Evolutionary conservation across 2,329 filamentous ascomycete genomes (phyloP), one percentile per base, ranked within the genome.

Genomic region (Periconia sp.): DNA sequence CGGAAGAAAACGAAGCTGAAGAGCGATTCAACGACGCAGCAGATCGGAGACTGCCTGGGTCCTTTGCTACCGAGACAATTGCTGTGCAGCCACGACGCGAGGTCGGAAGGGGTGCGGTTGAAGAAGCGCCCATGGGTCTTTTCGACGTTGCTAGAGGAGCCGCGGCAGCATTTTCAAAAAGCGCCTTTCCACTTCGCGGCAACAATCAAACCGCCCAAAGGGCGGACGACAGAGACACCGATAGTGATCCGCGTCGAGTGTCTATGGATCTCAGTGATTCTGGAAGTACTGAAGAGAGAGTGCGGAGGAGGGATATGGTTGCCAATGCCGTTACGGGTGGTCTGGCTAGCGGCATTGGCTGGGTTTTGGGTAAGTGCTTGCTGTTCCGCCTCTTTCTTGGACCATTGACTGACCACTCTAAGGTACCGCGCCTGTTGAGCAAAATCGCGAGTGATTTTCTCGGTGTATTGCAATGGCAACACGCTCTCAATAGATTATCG

Each of bases 241-340:
- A 18, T 18, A 24, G 34, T 12, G 48, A 54, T 25, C 47, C 47
- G 5, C 44, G 58, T 1, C 57, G 60, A 26, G 56, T 43, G 12
- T 69, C 65, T 12, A 48, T 64, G 45, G 59, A 64, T 29, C 29
- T 51, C 22, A 69, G 76, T 50, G 73, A 72, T 21, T 64, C 52
- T 51, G 65, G 67, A 38, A 60, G 70, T 52, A 48, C 56, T 9
- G 68, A 70, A 21, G 67, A 65, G 35, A 71, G 76, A 43, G 75
- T 81, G 25, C 79, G 88, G 56, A 92, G 86, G 74, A 79, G 89
- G 55, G 89, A 92, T 64, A 85, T 85, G 70, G 81, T 86, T 34
- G 82, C 82, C 45, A 85, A 77, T 68, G 82, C 82, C 65, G 83
- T 85, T 5, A 84, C 80, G 10, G 82, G 81, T 2, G 81, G 81